Percentiles rank a stretch among this genome's conserved stretches.
phyloP scores from a whole-genome alignment of 177 flowering plant genomes.

The Vitis hybrid region DNA sequence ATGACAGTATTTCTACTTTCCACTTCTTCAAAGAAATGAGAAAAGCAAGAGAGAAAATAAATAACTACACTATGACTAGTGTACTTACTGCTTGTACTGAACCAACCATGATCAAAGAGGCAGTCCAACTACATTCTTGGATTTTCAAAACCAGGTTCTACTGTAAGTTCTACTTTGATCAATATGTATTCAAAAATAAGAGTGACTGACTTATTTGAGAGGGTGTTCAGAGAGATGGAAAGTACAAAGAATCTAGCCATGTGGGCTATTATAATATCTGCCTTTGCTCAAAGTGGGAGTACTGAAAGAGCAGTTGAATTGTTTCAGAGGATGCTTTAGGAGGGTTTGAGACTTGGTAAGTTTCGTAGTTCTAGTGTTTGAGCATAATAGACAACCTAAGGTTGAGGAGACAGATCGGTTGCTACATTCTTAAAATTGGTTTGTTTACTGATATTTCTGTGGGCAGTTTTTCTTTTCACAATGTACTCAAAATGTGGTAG shows the following conservation, averaged over 20 bases:
- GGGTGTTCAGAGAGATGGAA: conserved; percentile 46
- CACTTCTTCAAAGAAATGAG: conserved; percentile 56
- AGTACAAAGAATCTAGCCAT: conserved; percentile 19
- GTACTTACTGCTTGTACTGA: conserved; percentile 64
- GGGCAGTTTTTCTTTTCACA: conserved; percentile 23
- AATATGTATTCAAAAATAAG: too few species aligned
- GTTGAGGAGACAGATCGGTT: conserved; percentile 65
- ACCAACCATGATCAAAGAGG: conserved; percentile 39
- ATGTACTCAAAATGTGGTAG: conserved; percentile 69
- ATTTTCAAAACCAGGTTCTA: conserved; percentile 53
- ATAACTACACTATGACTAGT: conserved; percentile 58
- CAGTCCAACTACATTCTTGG: conserved; percentile 66
- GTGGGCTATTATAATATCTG: conserved; percentile 54
- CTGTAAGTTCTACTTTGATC: conserved; percentile 55
- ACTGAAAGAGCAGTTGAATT: conserved; percentile 39
- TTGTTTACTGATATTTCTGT: conserved; percentile 48
- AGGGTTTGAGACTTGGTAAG: conserved; percentile 55
- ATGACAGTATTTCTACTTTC: conserved; percentile 37
- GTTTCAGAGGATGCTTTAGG: conserved; percentile 44
- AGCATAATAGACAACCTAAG: too few species aligned
- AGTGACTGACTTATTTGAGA: conserved; percentile 21
- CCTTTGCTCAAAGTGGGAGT: conserved; percentile 7
- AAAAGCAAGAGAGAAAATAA: conserved; percentile 38
- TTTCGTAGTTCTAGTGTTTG: conserved; percentile 36
- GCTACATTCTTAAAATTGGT: conserved; percentile 54